A percentile compares a stretch with the other conserved stretches of the same genome.
phyloP scores from a whole-genome alignment of 495 filamentous ascomycete genomes.

The Corynascus novoguineensis region DNA sequence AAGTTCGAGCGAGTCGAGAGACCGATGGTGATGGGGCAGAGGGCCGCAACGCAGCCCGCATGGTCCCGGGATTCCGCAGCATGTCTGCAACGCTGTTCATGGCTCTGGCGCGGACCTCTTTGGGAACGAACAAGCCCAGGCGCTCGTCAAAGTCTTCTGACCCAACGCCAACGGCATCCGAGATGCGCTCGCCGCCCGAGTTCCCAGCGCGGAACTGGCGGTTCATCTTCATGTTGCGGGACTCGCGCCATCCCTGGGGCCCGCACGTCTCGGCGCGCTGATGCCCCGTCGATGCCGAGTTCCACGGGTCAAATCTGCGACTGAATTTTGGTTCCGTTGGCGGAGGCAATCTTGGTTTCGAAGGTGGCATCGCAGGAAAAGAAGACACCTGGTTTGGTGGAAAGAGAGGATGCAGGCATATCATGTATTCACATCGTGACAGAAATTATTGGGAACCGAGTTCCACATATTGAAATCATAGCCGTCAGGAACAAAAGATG shows the following conservation, averaged over 20 bases:
- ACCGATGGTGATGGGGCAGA: neutral
- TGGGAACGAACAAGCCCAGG: constrained; percentile 40
- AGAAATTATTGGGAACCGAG: too few relatives aligned
- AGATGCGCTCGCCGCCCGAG: constrained; percentile 48
- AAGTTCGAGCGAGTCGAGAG: neutral
- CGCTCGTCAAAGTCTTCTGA: constrained; percentile 44
- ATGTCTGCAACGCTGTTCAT: constrained; percentile 44
- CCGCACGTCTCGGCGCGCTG: constrained; percentile 63
- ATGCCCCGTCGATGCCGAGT: constrained; percentile 73
- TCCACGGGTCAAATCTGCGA: constrained; percentile 71
- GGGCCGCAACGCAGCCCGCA: constrained; percentile 26
- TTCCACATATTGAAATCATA: too few relatives aligned
- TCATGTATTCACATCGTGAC: neutral
- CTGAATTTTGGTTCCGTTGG: constrained; percentile 46
- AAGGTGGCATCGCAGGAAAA: constrained; percentile 15
- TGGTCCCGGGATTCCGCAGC: constrained; percentile 41
- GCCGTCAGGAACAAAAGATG: too few relatives aligned
- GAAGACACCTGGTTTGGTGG: too few relatives aligned
- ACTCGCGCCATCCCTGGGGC: constrained; percentile 65
- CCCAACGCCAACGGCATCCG: constrained; percentile 54
- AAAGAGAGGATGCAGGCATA: neutral
- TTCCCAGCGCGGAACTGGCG: constrained; percentile 57
- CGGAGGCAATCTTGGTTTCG: constrained; percentile 26
- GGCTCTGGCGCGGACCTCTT: constrained; percentile 37
- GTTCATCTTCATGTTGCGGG: constrained; percentile 58